These are phyloP conservation scores for Scedosporium apiospermum DNA, from an alignment of 2,329 filamentous ascomycete genomes.

Conservation along the genomic window DNA sequence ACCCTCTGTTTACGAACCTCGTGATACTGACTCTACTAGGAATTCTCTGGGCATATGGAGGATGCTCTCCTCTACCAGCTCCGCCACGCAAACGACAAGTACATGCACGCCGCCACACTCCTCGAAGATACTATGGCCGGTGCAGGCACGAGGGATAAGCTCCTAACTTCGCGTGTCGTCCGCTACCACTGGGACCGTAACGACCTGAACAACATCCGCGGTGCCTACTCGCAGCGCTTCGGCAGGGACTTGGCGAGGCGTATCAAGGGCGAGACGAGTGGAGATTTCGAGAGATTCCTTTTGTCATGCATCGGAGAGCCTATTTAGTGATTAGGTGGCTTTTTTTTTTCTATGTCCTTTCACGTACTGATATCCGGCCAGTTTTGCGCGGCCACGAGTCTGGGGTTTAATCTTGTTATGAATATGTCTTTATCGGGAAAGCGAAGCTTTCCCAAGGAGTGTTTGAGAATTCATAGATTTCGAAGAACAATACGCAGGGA, in stretches of 20 bases:
- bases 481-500: no score
- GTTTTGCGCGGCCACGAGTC: no score
- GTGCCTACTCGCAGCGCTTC: slow-evolving; percentile 65
- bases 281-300: slow-evolving; percentile 71
- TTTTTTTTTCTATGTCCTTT: neutral
- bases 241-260: slow-evolving; percentile 56
- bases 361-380: no score
- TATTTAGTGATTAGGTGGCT: slow-evolving; percentile 2
- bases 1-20: neutral
- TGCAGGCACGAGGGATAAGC: slow-evolving; percentile 73
- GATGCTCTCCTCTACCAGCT: slow-evolving; percentile 73
- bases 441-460: no score
- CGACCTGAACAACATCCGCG: slow-evolving; percentile 68
- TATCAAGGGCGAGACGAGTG: slow-evolving; percentile 75
- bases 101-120: slow-evolving; percentile 70
- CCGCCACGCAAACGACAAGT: slow-evolving; percentile 66
- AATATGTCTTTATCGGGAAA: neutral
- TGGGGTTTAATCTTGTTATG: neutral
- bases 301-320: slow-evolving; percentile 53
- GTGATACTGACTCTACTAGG: slow-evolving; percentile 24
- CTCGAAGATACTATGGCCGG: slow-evolving; percentile 87
- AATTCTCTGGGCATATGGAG: slow-evolving; percentile 91
- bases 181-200: slow-evolving; percentile 73
- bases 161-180: slow-evolving; percentile 70
- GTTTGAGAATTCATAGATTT: no score